phyloP scores from a whole-genome alignment of 2,329 filamentous ascomycete species.

The Aspergillus sp. region DNA sequence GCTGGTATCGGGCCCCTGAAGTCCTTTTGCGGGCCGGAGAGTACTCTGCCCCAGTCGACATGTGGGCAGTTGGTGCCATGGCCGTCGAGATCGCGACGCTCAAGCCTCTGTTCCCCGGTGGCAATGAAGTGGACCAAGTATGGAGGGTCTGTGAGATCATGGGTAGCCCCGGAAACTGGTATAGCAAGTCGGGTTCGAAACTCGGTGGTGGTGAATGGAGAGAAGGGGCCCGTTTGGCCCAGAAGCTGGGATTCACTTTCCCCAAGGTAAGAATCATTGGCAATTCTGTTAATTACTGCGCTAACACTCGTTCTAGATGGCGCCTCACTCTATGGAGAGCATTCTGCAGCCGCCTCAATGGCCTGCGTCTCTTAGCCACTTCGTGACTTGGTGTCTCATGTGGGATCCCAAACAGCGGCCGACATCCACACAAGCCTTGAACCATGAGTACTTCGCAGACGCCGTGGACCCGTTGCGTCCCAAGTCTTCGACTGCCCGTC shows the following conservation, averaged over 20 bases:
- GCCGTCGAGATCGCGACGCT: slow-evolving; percentile 94
- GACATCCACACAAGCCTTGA: slow-evolving; percentile 86
- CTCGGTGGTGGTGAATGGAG: slow-evolving; percentile 97
- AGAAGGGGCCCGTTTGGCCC: slow-evolving; percentile 83
- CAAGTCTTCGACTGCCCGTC: slow-evolving; percentile 79
- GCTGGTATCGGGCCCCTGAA: slow-evolving; percentile 92
- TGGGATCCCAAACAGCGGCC: slow-evolving; percentile 93
- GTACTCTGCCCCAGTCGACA: slow-evolving; percentile 95
- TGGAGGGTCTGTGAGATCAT: slow-evolving; percentile 99
- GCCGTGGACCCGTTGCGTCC: slow-evolving; percentile 85
- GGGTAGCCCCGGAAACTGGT: slow-evolving; percentile 98
- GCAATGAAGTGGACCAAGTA: slow-evolving; percentile 97
- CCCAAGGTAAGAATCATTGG: slow-evolving; percentile 55
- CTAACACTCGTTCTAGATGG: slow-evolving; percentile 58
- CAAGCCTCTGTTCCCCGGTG: slow-evolving; percentile 93
- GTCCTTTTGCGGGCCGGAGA: slow-evolving; percentile 89
- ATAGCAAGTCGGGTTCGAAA: slow-evolving; percentile 77
- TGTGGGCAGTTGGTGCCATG: slow-evolving; percentile 98
- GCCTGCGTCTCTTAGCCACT: slow-evolving; percentile 79
- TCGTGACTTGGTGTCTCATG: slow-evolving; percentile 98
- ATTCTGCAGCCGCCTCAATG: slow-evolving; percentile 86
- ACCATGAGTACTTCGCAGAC: slow-evolving; percentile 90
- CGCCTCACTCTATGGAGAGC: slow-evolving; percentile 90
- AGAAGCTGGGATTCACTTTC: slow-evolving; percentile 97
- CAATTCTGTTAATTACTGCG: too few species aligned